phyloP scores from a whole-genome alignment of 108 stramenopile species.

The Epithemia pelagica region DNA sequence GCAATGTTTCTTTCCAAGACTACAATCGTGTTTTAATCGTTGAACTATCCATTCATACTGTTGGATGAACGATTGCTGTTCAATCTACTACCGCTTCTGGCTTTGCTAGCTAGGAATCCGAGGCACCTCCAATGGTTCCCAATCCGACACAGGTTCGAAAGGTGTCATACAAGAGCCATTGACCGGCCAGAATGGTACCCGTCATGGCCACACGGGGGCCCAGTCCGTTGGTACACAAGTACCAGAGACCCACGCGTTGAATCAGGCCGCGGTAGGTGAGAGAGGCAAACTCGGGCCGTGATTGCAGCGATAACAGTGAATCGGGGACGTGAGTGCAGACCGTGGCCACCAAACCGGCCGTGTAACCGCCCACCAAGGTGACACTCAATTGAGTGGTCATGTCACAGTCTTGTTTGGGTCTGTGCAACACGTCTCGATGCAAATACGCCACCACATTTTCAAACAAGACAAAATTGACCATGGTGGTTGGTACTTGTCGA shows the following conservation, averaged over 20 bases:
- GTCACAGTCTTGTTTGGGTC: slow-evolving; percentile 11
- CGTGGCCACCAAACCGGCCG: slow-evolving; percentile 17
- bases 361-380: slow-evolving; percentile 24
- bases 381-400: slow-evolving; percentile 25
- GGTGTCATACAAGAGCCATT: slow-evolving; percentile 31
- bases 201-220: slow-evolving; percentile 20
- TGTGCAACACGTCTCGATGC: slow-evolving; percentile 10
- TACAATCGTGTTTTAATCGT: too few relatives aligned
- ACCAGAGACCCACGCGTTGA: slow-evolving; percentile 15
- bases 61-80: too few relatives aligned
- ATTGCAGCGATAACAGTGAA: slow-evolving; percentile 15
- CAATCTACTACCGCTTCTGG: too few relatives aligned
- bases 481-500: slow-evolving; percentile 26
- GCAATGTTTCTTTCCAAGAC: too few relatives aligned
- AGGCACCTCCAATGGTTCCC: slow-evolving; percentile 19
- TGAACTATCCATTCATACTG: too few relatives aligned
- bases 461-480: slow-evolving; percentile 19
- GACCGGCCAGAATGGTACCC: slow-evolving; percentile 20
- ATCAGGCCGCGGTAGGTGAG: slow-evolving; percentile 6
- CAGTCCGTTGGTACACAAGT: slow-evolving; percentile 25
- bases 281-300: slow-evolving; percentile 8
- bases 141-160: slow-evolving; percentile 27
- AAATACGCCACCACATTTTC: slow-evolving; percentile 8
- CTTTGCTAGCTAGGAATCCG: too few relatives aligned
- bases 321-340: slow-evolving; percentile 28